Evolutionary conservation across 1,284 basidiomycete genomes (phyloP), one percentile per base, ranked within the genome.

Genomic region (Cutaneotrichosporon cyanovorans): DNA sequence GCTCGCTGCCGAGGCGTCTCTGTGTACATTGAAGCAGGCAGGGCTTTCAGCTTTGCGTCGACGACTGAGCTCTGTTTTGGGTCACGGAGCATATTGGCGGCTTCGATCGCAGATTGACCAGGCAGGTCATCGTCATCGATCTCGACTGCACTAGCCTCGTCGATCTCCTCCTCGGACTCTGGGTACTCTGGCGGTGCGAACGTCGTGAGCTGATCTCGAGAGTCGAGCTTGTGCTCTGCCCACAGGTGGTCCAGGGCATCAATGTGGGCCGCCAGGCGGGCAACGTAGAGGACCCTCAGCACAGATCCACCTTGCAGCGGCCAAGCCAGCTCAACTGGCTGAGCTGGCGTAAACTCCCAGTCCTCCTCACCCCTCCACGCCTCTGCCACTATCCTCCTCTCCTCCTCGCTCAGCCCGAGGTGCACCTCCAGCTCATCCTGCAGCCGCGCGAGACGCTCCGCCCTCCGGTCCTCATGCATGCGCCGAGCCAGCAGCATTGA

Each of bases 1-100:
- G 45, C 53, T 10, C 23, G 55, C 51, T 72, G 70, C 10, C 56
- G 48, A 1, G 57, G 53, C 1, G 62, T 60, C 43, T 72, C 70
- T 14, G 41, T 54, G 25, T 65, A 64, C 5, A 30, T 42, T 5
- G 58, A 57, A 1, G 39, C 22, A 2, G 59, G 55, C 9, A 63
- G 35, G 9, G 60, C 53, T 14, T 46, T 45, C 8, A 62, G 42
- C 18, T 51, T 51, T 22, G 58, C 53, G 38, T 69, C 64, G 23
- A 67, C 33, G 22, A 38, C 21, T 5, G 22, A 18, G n/a, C 48
- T 21, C 5, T 22, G 15, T 21, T 38, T 21, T 15, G 37, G 25
- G 16, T 42, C 40, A 5, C 34, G 12, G 1, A 42, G 45, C 1
- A 23, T 16, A 4, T 30, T 22, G 0, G 39, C 30, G 1, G 36